These are phyloP conservation scores for Blastocystis sp. DNA, from an alignment of 352 stramenopile genomes.

Conservation along the genomic window DNA sequence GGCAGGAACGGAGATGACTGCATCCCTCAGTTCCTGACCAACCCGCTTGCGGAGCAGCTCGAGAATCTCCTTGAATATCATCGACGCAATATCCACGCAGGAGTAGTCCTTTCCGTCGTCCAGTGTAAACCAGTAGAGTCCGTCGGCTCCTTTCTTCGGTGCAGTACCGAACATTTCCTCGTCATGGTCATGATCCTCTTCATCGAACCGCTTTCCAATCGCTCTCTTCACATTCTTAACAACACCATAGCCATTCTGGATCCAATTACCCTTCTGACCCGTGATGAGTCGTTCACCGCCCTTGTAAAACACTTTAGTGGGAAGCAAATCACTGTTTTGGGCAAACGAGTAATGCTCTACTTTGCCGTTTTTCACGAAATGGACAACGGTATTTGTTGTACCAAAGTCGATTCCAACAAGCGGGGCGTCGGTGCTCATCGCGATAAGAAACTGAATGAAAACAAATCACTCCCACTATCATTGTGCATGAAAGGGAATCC, in stretches of 20 bases:
- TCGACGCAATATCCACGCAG: constrained; percentile 95
- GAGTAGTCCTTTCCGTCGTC: constrained; percentile 87
- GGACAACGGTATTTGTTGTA: constrained; percentile 75
- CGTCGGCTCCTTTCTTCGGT: constrained; percentile 85
- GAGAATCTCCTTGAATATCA: constrained; percentile 99
- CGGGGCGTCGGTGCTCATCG: not conserved
- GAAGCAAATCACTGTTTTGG: constrained; percentile 95
- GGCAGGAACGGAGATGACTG: constrained; percentile 75
- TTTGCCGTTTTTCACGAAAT: constrained; percentile 87
- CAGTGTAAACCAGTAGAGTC: constrained; percentile 82
- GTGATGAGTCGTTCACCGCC: constrained; percentile 84
- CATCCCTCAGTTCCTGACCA: constrained; percentile 88
- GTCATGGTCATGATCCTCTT: constrained; percentile 94
- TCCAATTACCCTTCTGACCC: not conserved
- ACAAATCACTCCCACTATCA: too few relatives aligned
- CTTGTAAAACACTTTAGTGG: constrained; percentile 92
- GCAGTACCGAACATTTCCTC: constrained; percentile 97
- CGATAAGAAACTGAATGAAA: not conserved
- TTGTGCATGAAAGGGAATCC: too few relatives aligned
- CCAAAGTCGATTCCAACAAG: constrained; percentile 75
- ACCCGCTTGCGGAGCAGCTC: constrained; percentile 93
- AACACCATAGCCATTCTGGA: constrained; percentile 98
- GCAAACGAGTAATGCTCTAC: constrained; percentile 94
- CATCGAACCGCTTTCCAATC: constrained; percentile 90
- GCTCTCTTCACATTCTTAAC: constrained; percentile 99